phyloP scores from a whole-genome alignment of 441 rosid species.

The Arabidopsis hybrid region DNA sequence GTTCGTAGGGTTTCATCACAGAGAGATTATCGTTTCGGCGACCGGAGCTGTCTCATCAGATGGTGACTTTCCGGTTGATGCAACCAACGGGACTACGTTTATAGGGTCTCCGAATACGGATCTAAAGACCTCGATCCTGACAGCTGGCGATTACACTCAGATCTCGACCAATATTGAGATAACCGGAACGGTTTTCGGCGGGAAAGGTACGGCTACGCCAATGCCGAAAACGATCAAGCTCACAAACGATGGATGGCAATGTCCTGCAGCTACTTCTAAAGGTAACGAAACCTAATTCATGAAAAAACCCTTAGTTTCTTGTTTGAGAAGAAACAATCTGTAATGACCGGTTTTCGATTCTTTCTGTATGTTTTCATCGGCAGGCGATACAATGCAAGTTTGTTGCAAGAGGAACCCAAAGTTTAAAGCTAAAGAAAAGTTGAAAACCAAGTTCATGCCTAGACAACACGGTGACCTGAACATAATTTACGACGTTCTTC shows the following conservation, averaged over 20 bases:
- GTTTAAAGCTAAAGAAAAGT: slow-evolving; percentile 50
- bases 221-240: slow-evolving; percentile 61
- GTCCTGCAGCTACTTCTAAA: slow-evolving; percentile 50
- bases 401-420: slow-evolving; percentile 82
- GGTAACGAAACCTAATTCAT: slow-evolving; percentile 40
- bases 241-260: slow-evolving; percentile 57
- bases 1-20: slow-evolving; percentile 68
- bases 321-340: neutral
- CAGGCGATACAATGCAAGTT: slow-evolving; percentile 60
- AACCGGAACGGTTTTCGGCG: slow-evolving; percentile 59
- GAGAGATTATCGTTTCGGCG: slow-evolving; percentile 73
- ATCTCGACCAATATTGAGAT: slow-evolving; percentile 50
- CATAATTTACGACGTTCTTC: slow-evolving; percentile 68
- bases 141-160: slow-evolving; percentile 55
- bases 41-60: slow-evolving; percentile 54
- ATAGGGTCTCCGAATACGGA: slow-evolving; percentile 47
- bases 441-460: slow-evolving; percentile 54
- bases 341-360: neutral
- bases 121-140: slow-evolving; percentile 50
- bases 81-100: slow-evolving; percentile 46
- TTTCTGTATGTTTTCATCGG: neutral
- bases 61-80: slow-evolving; percentile 47
- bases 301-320: slow-evolving; percentile 6
- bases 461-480: slow-evolving; percentile 66
- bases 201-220: slow-evolving; percentile 49